Conservation (phyloP, 2,329 filamentous ascomycete species). For the Diaporthe vexans region DNA sequence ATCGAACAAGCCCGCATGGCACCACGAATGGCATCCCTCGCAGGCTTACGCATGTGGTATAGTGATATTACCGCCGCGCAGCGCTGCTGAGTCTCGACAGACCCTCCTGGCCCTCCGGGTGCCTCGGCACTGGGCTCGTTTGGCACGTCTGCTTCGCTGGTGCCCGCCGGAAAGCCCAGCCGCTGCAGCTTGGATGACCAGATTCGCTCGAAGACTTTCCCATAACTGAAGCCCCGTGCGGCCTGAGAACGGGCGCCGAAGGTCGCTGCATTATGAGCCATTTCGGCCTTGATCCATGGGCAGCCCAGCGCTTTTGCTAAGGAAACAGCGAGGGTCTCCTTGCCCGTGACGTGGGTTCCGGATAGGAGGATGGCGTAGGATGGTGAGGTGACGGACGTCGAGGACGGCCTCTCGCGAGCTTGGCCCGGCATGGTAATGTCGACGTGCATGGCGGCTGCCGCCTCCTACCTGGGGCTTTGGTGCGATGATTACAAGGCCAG, state of each 20-base stretch:
- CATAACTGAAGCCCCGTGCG: slow-evolving; percentile 2
- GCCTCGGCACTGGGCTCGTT: background rate
- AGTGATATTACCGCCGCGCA: slow-evolving; percentile 18
- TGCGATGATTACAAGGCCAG: background rate
- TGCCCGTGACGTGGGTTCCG: slow-evolving; percentile 28
- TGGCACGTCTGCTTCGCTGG: background rate
- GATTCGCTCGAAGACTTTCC: slow-evolving; percentile 20
- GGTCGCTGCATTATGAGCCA: slow-evolving; percentile 15
- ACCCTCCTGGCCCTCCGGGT: background rate
- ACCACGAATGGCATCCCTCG: slow-evolving; percentile 17
- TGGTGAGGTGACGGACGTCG: background rate
- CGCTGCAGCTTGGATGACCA: slow-evolving; percentile 26
- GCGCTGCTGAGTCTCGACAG: background rate
- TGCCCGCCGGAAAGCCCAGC: background rate
- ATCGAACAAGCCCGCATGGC: slow-evolving; percentile 1
- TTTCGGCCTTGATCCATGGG: slow-evolving; percentile 14
- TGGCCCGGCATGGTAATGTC: background rate
- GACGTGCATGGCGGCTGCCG: background rate
- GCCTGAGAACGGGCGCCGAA: slow-evolving; percentile 10
- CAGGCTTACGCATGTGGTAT: slow-evolving; percentile 21
- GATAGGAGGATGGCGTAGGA: slow-evolving; percentile 34
- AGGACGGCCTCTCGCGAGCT: background rate
- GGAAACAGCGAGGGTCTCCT: slow-evolving; percentile 16
- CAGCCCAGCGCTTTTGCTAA: background rate
- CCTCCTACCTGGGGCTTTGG: too few relatives aligned